Base-by-base conservation (phyloP, 306 rosid genomes). In the Ochetophila trinervis region DNA sequence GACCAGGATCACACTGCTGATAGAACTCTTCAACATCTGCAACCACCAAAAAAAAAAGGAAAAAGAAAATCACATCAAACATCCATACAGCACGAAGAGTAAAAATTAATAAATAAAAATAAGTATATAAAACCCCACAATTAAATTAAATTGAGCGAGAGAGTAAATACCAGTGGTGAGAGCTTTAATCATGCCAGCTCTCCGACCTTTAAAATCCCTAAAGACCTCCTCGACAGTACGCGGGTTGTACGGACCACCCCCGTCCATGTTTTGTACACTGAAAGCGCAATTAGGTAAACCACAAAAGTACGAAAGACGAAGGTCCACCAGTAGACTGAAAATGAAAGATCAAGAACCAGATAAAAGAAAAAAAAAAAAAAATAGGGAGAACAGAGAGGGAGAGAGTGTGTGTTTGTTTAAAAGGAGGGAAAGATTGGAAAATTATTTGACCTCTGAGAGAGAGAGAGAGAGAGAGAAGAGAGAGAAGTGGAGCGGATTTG, bases 1-100 rank as follows among this genome's bases (percentile, higher is more conserved):
- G 37, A 86, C 92, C 92, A 48, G 89, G 89, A 69, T 84, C 83
- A 61, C 93, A 87, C 82, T 84, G 85, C 74, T 75, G 87, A 63
- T 51, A 82, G 50, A 84, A 84, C 62, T 72, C 80, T 32, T 79
- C 61, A 40, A 75, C 82, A 35, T 82, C 89, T 84, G 86, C 72
- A 78, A 37, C 19, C 44, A 53, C 49, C 57, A 6, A 48, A 22
- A 48, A 42, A 15, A 37, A n/a, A 20, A 30, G 0, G 20, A 50
- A 4, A 17, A 55, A 17, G 8, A 48, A 47, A 53, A 19, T 57
- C 40, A 71, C 5, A 44, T 17, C 54, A 22, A 69, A 67, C 17
- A 48, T 30, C 5, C 23, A 32, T 35, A 62, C 37, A 45, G 35
- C 18, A n/a, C 5, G 5, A 8, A 44, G n/a, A 30, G 9, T 1